Evolutionary conservation across 208 protist genomes (phyloP).

Genomic region (Blechomonas ayalai): DNA sequence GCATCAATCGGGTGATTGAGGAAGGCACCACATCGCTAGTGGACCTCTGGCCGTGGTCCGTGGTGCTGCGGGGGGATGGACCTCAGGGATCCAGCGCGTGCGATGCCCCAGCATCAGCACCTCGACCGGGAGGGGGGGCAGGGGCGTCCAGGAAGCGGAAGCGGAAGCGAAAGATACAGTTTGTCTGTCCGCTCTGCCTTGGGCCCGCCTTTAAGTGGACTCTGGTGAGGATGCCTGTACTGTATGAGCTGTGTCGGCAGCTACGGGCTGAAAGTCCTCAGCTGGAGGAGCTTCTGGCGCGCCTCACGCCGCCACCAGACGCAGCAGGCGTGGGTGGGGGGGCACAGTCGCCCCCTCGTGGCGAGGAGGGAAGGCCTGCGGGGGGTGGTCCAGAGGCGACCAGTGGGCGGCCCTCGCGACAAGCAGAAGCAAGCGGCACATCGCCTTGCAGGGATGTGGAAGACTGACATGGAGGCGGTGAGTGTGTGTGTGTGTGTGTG

Average conservation of each 20-base stretch:
- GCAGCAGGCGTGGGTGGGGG: too few species aligned
- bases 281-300: conserved; percentile 12
- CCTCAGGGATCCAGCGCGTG: not conserved
- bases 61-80: not conserved
- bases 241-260: conserved; percentile 27
- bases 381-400: too few species aligned
- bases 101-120: not conserved
- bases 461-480: too few species aligned
- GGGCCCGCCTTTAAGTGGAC: conserved; percentile 67
- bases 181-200: conserved; percentile 52
- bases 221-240: conserved; percentile 31
- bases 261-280: conserved; percentile 9
- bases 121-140: not conserved
- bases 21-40: conserved; percentile 28
- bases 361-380: too few species aligned
- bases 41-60: conserved; percentile 23
- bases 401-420: too few species aligned
- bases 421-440: too few species aligned
- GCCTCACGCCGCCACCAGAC: too few species aligned
- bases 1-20: conserved; percentile 62
- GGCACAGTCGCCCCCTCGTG: too few species aligned
- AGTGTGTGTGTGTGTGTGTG: too few species aligned
- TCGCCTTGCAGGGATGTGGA: too few species aligned
- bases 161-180: conserved; percentile 11
- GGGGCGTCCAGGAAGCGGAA: not conserved